phyloP scores from a whole-genome alignment of 208 protist species.

The Trypanosoma avium region DNA sequence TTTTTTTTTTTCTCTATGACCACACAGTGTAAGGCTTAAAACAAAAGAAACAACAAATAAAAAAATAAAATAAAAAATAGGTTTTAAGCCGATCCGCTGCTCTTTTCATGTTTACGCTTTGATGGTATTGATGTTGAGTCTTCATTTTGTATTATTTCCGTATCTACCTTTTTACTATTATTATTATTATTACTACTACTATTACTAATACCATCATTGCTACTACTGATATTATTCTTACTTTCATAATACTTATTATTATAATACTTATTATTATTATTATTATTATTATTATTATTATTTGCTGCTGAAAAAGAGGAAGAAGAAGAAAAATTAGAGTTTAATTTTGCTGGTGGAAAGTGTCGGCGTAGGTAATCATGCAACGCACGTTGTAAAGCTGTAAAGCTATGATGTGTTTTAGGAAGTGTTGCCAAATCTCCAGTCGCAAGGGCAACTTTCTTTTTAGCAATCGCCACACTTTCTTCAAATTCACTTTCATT shows the following conservation, averaged over 20 bases:
- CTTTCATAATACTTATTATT: no score
- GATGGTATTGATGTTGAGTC: not conserved
- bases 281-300: not conserved
- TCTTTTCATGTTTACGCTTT: not conserved
- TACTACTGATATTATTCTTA: not conserved
- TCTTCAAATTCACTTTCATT: slow-evolving; percentile 36
- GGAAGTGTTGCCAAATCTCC: slow-evolving; percentile 53
- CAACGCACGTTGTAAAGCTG: slow-evolving; percentile 80
- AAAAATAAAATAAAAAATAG: not conserved
- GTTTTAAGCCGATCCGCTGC: not conserved
- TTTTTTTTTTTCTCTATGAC: slow-evolving; percentile 8
- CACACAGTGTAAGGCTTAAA: no score
- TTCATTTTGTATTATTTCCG: not conserved
- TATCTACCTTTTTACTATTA: not conserved
- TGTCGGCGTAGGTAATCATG: slow-evolving; percentile 77
- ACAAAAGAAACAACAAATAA: no score
- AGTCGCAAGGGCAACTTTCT: slow-evolving; percentile 45
- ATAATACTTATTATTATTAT: not conserved
- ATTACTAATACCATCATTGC: no score
- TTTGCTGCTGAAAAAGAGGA: not conserved
- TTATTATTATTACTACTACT: not conserved
- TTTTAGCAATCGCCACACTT: slow-evolving; percentile 37
- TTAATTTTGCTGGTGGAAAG: slow-evolving; percentile 50
- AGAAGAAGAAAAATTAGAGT: not conserved
- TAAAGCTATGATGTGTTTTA: slow-evolving; percentile 77